Conservation (phyloP, 768 basidiomycete species). For the Agaricus blazei region DNA sequence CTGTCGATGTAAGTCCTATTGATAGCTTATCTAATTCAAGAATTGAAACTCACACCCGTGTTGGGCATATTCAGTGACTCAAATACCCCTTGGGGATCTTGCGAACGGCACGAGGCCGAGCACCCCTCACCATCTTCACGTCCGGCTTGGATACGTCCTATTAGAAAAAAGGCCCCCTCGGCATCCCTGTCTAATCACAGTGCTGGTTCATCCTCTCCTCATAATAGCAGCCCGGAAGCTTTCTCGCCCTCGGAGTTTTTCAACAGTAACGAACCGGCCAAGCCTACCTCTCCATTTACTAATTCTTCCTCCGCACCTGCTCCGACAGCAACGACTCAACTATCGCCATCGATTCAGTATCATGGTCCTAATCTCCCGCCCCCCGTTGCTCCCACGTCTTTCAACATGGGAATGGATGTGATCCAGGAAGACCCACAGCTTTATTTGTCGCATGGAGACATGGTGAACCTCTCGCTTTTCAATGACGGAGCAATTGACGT, state of each 20-base stretch:
- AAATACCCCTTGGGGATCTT: constrained; percentile 70
- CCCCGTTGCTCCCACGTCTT: constrained; percentile 17
- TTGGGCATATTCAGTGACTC: constrained; percentile 48
- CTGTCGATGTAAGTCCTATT: constrained; percentile 61
- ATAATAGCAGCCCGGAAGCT: constrained; percentile 57
- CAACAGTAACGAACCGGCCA: constrained; percentile 34
- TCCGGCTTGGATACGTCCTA: constrained; percentile 86
- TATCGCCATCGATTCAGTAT: constrained; percentile 7
- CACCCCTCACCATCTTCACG: constrained; percentile 38
- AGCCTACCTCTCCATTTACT: constrained; percentile 21
- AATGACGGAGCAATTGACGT: constrained; percentile 42
- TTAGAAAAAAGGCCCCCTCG: constrained; percentile 68
- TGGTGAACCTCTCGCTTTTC: constrained; percentile 49
- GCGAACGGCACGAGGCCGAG: constrained; percentile 40
- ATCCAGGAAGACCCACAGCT: constrained; percentile 40
- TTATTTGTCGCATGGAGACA: constrained; percentile 55
- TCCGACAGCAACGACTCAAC: constrained; percentile 10
- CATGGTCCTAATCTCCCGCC: constrained; percentile 14
- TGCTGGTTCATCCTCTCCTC: constrained; percentile 35
- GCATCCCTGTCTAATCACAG: constrained; percentile 38
- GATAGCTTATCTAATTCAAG: background rate
- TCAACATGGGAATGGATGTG: constrained; percentile 40
- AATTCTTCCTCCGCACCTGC: constrained; percentile 15
- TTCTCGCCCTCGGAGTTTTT: constrained; percentile 66
- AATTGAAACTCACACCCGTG: background rate